Evolutionary conservation across 768 basidiomycete species (phyloP), one percentile per base, ranked within the genome.

Genomic region (Pleurotus citrinopileatus): DNA sequence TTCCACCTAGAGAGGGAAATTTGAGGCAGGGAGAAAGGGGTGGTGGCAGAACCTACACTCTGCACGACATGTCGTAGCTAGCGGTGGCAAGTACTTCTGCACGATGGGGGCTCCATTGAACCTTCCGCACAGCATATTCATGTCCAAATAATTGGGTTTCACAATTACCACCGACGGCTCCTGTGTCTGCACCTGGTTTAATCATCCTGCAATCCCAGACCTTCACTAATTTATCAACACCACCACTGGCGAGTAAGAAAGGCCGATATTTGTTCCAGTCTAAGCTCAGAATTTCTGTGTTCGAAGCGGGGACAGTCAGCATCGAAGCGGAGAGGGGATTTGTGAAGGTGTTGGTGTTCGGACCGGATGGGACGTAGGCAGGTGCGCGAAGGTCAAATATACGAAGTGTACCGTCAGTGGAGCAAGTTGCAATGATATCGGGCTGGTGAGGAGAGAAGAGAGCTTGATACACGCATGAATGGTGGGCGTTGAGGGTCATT

Each of bases 211-310:
- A 87, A 65, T 96, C 93, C 88, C 92, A 94, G 12, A 93, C 75
- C 59, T 84, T 86, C 53, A 86, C 75, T 10, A 75, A 62, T 65
- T 86, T 88, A 69, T 95, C 92, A 25, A 94, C 89, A 26, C 88
- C 87, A 1, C 78, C 86, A 57, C 83, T 90, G 1, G 91, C 93
- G 53, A 95, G 72, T 9, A 85, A 69, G 61, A 84, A 82, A 5
- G 89, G 88, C 2, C 82, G 81, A 65, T 95, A 96, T 66, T 96
- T 96, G 68, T 96, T 96, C 91, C 92, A 96, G 60, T 95, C 94
- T 27, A 94, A 66, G 3, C 87, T 77, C 20, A 96, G 81, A 9
- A 95, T 73, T 67, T 96, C 94, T 6, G 82, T 84, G 1, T 79
- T 77, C 4, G 89, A 87, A 0, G 88, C 91, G 19, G 91, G 90